phyloP scores from a whole-genome alignment of 352 stramenopile genomes.

The Phytopythium mirpurense region DNA sequence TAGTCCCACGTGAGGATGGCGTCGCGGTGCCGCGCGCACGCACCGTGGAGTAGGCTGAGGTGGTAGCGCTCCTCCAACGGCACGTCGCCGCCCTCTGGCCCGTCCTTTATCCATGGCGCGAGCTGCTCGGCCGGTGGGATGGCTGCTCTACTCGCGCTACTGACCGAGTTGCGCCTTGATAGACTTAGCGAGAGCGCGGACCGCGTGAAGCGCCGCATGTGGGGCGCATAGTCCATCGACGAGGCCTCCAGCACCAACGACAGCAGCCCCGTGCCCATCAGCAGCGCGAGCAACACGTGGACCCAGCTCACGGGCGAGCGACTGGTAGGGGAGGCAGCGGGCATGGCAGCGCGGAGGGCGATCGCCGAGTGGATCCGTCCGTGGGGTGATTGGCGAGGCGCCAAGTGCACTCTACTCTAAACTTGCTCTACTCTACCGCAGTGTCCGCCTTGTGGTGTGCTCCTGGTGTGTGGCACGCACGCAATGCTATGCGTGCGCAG shows the following conservation, averaged over 20 bases:
- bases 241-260: constrained; percentile 24
- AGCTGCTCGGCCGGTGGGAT: background rate
- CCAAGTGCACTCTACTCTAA: too few species aligned
- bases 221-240: constrained; percentile 23
- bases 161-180: background rate
- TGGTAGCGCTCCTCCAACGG: constrained; percentile 30
- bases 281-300: constrained; percentile 19
- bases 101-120: background rate
- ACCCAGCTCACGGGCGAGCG: constrained; percentile 17
- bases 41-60: constrained; percentile 42
- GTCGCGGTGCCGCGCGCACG: constrained; percentile 36
- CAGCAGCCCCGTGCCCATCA: constrained; percentile 23
- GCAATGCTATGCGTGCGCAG: too few species aligned
- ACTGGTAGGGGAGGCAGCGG: background rate
- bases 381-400: too few species aligned
- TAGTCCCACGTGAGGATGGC: constrained; percentile 46
- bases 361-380: too few species aligned
- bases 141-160: background rate
- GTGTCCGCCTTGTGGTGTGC: too few species aligned
- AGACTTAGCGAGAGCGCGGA: constrained; percentile 6
- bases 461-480: too few species aligned
- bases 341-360: too few species aligned
- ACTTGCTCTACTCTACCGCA: too few species aligned
- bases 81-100: constrained; percentile 14
- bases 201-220: constrained; percentile 17